A percentile compares a stretch with the other conserved stretches of the same genome.
Conservation (phyloP, 768 basidiomycete genomes). For the Neoboletus subvelutipes region DNA sequence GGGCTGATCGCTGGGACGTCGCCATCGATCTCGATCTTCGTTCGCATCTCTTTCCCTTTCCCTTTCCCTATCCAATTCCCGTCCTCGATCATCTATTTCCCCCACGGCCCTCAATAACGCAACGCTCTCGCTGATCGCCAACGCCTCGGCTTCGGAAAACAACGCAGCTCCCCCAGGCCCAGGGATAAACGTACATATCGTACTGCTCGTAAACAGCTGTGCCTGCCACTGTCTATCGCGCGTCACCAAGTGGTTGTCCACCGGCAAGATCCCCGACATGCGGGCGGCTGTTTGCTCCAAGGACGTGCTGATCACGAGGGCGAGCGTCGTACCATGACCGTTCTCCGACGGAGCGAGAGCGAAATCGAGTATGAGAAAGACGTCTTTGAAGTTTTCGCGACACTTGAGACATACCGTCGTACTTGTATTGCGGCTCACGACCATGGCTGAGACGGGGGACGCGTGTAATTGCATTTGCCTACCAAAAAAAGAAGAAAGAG, state of each 20-base stretch:
- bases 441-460: conserved; percentile 31
- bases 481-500: no score
- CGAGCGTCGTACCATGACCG: conserved; percentile 37
- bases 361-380: conserved; percentile 65
- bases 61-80: background rate
- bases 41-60: background rate
- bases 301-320: conserved; percentile 51
- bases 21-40: background rate
- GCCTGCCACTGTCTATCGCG: conserved; percentile 60
- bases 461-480: conserved; percentile 27
- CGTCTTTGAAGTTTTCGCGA: conserved; percentile 22
- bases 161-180: conserved; percentile 16
- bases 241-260: conserved; percentile 43
- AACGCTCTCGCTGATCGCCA: conserved; percentile 48
- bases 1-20: background rate
- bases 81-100: conserved; percentile 37
- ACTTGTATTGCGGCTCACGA: conserved; percentile 64
- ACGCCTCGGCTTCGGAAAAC: conserved; percentile 20
- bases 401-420: conserved; percentile 51
- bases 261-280: conserved; percentile 45
- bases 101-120: conserved; percentile 42
- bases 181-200: conserved; percentile 55
- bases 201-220: conserved; percentile 56
- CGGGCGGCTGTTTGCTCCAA: conserved; percentile 45
- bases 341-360: conserved; percentile 45